Conservation (phyloP, 2,329 filamentous ascomycete species). For the Furcasterigmium sp. region DNA sequence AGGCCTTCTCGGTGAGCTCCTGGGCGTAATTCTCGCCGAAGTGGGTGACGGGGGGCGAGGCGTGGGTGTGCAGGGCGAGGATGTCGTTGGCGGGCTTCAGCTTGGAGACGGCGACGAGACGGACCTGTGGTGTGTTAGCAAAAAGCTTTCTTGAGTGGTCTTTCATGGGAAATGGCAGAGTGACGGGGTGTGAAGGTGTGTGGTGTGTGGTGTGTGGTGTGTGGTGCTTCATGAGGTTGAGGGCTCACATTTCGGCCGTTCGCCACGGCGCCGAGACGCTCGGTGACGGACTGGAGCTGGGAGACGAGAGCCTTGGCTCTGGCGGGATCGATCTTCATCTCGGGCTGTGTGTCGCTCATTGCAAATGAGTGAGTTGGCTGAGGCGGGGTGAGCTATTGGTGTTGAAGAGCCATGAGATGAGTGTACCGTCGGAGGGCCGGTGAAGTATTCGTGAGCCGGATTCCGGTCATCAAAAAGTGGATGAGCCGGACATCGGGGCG, state of each 20-base stretch:
- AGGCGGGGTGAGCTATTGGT: background rate
- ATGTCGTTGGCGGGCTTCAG: constrained; percentile 92
- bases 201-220: too few species aligned
- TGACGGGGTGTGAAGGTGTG: too few species aligned
- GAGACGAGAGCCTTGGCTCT: constrained; percentile 58
- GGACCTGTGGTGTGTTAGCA: constrained; percentile 46
- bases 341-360: constrained; percentile 15
- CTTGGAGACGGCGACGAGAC: constrained; percentile 93
- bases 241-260: constrained; percentile 48
- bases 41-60: constrained; percentile 47
- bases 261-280: constrained; percentile 50
- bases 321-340: constrained; percentile 58
- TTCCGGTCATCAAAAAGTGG: too few species aligned
- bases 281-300: constrained; percentile 56
- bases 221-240: too few species aligned
- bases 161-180: too few species aligned
- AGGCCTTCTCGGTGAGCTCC: constrained; percentile 82
- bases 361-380: background rate
- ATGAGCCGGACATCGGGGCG: too few species aligned
- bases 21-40: constrained; percentile 97
- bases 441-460: too few species aligned
- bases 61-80: constrained; percentile 65
- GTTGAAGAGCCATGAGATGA: too few species aligned
- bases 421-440: too few species aligned
- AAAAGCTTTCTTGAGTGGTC: too few species aligned